Evolutionary conservation across 2,329 filamentous ascomycete species (phyloP).

Genomic region (Huntiella savannae): DNA sequence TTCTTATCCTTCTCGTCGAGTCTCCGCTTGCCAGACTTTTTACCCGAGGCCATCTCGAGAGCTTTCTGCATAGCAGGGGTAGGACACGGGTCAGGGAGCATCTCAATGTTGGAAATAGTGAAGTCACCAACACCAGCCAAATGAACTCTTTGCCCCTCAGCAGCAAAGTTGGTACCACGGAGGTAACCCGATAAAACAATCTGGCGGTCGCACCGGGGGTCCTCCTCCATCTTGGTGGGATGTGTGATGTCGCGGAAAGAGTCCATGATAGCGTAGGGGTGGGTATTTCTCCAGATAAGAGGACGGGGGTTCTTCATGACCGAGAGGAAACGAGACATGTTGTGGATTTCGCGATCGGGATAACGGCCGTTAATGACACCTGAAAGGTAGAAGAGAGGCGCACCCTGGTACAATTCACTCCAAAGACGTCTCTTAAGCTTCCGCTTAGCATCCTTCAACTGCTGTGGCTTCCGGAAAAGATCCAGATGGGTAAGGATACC

Average conservation of each 20-base stretch:
- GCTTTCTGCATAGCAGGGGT: slow-evolving; percentile 83
- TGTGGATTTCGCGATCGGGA: slow-evolving; percentile 89
- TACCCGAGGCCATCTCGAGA: slow-evolving; percentile 65
- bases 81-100: slow-evolving; percentile 82
- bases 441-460: slow-evolving; percentile 87
- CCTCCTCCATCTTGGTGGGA: slow-evolving; percentile 73
- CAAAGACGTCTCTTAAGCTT: slow-evolving; percentile 86
- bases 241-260: slow-evolving; percentile 91
- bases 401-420: slow-evolving; percentile 92
- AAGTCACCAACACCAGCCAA: slow-evolving; percentile 85
- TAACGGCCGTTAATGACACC: slow-evolving; percentile 94
- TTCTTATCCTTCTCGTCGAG: slow-evolving; percentile 95
- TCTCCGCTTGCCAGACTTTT: slow-evolving; percentile 52
- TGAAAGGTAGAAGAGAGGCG: slow-evolving; percentile 90
- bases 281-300: slow-evolving; percentile 89
- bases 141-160: slow-evolving; percentile 70
- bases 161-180: slow-evolving; percentile 81
- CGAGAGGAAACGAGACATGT: slow-evolving; percentile 81
- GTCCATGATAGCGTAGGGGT: slow-evolving; percentile 85
- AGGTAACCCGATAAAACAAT: slow-evolving; percentile 87
- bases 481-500: slow-evolving; percentile 93
- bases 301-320: slow-evolving; percentile 98
- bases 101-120: slow-evolving; percentile 64
- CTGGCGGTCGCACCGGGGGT: slow-evolving; percentile 77
- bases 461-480: slow-evolving; percentile 83